Conservation (phyloP, 257 asterid species). For the Solanum paucissectum region DNA sequence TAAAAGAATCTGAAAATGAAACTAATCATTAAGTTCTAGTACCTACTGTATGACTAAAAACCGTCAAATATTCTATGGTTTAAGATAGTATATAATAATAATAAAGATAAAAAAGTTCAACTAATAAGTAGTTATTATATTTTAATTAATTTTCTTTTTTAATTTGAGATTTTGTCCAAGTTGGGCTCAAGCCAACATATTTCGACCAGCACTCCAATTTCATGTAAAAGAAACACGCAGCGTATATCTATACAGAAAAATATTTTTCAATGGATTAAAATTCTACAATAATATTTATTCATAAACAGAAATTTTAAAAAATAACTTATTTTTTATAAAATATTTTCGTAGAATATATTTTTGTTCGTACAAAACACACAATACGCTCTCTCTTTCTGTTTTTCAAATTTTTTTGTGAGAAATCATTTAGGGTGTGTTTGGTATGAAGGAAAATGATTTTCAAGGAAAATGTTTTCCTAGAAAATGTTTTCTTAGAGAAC, state of each 20-base stretch:
- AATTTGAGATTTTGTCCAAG: not conserved
- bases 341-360: too few relatives aligned
- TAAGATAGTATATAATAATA: not conserved
- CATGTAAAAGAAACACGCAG: too few relatives aligned
- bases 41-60: not conserved
- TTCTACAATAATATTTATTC: too few relatives aligned
- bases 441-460: too few relatives aligned
- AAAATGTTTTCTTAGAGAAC: too few relatives aligned
- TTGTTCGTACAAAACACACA: not conserved
- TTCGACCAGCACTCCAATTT: not conserved
- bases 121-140: not conserved
- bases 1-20: not conserved
- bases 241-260: too few relatives aligned
- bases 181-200: not conserved
- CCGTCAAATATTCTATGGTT: not conserved
- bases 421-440: too few relatives aligned
- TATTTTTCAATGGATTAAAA: too few relatives aligned
- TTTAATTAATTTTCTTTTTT: not conserved
- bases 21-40: not conserved
- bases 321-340: too few relatives aligned
- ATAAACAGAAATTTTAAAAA: too few relatives aligned
- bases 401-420: not conserved
- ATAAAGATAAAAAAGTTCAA: not conserved
- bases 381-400: not conserved
- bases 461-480: too few relatives aligned